phyloP scores from a whole-genome alignment of 768 basidiomycete genomes.

The Trametes elegans region DNA sequence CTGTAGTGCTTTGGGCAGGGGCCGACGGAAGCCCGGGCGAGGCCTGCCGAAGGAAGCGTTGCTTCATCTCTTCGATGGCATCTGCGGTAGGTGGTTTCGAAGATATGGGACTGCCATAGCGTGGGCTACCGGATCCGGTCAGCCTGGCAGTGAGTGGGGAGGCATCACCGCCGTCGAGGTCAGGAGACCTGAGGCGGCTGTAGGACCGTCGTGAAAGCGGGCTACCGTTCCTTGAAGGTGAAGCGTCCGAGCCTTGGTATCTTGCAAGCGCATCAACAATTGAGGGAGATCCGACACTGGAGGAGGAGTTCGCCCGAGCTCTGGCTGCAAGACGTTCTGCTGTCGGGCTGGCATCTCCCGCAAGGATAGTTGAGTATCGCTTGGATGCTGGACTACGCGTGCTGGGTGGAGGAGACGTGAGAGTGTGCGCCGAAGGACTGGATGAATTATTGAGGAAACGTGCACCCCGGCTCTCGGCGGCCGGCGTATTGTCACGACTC shows the following conservation, averaged over 20 bases:
- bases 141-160: slow-evolving; percentile 13
- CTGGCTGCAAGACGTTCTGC: slow-evolving; percentile 19
- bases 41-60: slow-evolving; percentile 43
- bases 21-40: slow-evolving; percentile 24
- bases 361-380: slow-evolving; percentile 9
- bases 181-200: slow-evolving; percentile 22
- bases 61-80: slow-evolving; percentile 65
- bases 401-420: slow-evolving; percentile 7
- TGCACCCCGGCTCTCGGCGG: slow-evolving; percentile 7
- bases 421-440: slow-evolving; percentile 10
- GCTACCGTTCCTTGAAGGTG: slow-evolving; percentile 14
- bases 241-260: slow-evolving; percentile 16
- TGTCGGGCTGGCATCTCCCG: slow-evolving; percentile 20
- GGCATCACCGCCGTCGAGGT: slow-evolving; percentile 11
- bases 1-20: slow-evolving; percentile 11
- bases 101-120: slow-evolving; percentile 21
- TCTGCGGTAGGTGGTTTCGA: slow-evolving; percentile 40
- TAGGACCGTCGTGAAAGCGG: slow-evolving; percentile 20
- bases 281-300: slow-evolving; percentile 16
- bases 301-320: slow-evolving; percentile 17
- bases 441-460: slow-evolving; percentile 2
- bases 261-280: slow-evolving; percentile 1
- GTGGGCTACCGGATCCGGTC: slow-evolving; percentile 18
- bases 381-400: slow-evolving; percentile 11
- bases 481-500: slow-evolving; percentile 25